phyloP scores from a whole-genome alignment of 306 rosid species.

The Dryas drummondii region DNA sequence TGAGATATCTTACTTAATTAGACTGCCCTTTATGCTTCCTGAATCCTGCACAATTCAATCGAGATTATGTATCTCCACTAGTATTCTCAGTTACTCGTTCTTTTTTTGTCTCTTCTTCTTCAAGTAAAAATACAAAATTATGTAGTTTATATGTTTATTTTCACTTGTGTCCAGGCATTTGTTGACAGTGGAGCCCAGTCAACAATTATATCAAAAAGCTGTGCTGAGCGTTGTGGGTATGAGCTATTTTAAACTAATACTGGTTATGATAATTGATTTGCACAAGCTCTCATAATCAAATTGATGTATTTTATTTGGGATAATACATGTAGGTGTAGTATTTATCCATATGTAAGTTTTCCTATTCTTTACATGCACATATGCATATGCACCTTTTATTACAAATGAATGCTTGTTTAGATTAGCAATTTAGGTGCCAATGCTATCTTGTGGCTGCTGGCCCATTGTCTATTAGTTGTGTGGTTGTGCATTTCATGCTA shows the following conservation, averaged over 20 bases:
- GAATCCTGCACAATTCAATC: background rate
- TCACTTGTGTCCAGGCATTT: slow-evolving; percentile 71
- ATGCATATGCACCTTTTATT: background rate
- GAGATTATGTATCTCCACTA: background rate
- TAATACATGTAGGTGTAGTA: background rate
- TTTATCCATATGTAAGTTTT: background rate
- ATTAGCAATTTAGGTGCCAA: slow-evolving; percentile 2
- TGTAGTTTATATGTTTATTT: background rate
- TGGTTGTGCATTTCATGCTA: background rate
- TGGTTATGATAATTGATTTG: background rate
- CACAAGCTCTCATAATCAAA: background rate
- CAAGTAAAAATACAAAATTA: background rate
- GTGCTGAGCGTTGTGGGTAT: slow-evolving; percentile 97
- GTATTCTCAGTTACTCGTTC: background rate
- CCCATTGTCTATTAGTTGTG: background rate
- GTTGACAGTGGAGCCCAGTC: slow-evolving; percentile 99
- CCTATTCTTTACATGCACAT: background rate
- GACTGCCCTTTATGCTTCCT: background rate
- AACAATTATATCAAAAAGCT: slow-evolving; percentile 92
- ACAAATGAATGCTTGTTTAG: background rate
- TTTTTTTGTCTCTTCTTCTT: background rate
- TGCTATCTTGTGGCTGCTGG: background rate
- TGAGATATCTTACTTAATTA: slow-evolving; percentile 1
- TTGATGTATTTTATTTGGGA: background rate
- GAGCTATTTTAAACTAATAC: slow-evolving; percentile 25